phyloP scores from a whole-genome alignment of 2,329 filamentous ascomycete species.

The Penicillium corylophilum region DNA sequence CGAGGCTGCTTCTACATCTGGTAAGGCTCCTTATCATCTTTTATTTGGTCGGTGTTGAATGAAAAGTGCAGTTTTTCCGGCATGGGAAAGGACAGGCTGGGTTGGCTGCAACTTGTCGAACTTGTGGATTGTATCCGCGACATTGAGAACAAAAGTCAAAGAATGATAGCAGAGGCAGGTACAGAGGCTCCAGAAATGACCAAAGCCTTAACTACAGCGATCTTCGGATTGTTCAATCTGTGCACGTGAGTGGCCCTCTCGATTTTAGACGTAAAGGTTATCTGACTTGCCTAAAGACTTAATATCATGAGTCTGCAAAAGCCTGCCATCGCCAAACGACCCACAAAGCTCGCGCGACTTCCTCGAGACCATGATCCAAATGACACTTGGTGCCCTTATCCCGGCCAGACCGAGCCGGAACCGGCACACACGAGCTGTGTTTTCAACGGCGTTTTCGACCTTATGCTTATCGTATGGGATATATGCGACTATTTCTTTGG shows the following conservation, averaged over 20 bases:
- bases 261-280: no score
- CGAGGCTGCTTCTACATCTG: not conserved
- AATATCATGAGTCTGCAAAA: not conserved
- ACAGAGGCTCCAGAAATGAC: not conserved
- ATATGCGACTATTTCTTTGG: not conserved
- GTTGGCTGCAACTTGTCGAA: not conserved
- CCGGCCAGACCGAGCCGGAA: not conserved
- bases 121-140: not conserved
- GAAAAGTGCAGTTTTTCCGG: not conserved
- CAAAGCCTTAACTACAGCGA: not conserved
- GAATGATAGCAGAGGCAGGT: not conserved
- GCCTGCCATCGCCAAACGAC: not conserved
- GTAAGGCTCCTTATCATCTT: not conserved
- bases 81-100: not conserved
- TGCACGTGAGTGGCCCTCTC: not conserved
- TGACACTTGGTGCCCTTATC: not conserved
- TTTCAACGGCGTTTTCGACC: not conserved
- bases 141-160: not conserved
- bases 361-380: not conserved
- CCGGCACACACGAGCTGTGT: not conserved
- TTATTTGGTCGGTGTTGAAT: not conserved
- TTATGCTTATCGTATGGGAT: not conserved
- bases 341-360: not conserved
- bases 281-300: not conserved
- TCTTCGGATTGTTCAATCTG: not conserved